Evolutionary conservation across 1,284 basidiomycete species (phyloP).

Genomic region (Pulchroboletus neoregius): DNA sequence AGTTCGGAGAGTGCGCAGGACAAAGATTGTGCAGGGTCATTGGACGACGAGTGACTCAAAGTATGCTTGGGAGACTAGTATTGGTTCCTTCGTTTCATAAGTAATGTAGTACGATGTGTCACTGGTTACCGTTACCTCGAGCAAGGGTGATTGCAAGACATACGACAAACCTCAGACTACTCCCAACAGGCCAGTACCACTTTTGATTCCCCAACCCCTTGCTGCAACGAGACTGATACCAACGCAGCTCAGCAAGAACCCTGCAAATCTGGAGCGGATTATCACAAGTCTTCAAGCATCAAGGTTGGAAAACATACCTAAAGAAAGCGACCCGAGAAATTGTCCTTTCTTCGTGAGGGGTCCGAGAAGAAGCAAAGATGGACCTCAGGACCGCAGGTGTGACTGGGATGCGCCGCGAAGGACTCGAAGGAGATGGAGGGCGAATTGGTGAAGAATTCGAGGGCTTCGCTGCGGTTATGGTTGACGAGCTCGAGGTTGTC

Average conservation of each 20-base stretch:
- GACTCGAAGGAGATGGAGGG: conserved; percentile 21
- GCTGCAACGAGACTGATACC: conserved; percentile 71
- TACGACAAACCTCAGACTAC: conserved; percentile 39
- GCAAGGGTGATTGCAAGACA: background rate
- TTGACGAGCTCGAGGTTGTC: conserved; percentile 49
- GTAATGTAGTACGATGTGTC: conserved; percentile 1
- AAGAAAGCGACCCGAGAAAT: conserved; percentile 81
- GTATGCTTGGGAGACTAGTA: conserved; percentile 31
- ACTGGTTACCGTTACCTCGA: background rate
- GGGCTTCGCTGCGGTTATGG: conserved; percentile 43
- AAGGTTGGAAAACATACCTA: conserved; percentile 42
- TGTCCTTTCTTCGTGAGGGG: conserved; percentile 71
- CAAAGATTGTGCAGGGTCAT: conserved; percentile 59
- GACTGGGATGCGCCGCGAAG: conserved; percentile 64
- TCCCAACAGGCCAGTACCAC: conserved; percentile 58
- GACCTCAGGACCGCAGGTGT: conserved; percentile 74
- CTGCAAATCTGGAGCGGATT: conserved; percentile 55
- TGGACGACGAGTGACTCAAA: conserved; percentile 45
- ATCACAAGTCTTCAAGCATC: background rate
- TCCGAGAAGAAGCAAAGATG: conserved; percentile 78
- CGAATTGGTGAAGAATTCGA: conserved; percentile 37
- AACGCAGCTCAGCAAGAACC: conserved; percentile 74
- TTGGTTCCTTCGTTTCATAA: background rate
- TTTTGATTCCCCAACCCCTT: conserved; percentile 60
- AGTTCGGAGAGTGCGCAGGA: conserved; percentile 17